These are phyloP conservation scores for Vickermania ingenoplastis DNA, from an alignment of 208 protist species.

Conservation along the genomic window DNA sequence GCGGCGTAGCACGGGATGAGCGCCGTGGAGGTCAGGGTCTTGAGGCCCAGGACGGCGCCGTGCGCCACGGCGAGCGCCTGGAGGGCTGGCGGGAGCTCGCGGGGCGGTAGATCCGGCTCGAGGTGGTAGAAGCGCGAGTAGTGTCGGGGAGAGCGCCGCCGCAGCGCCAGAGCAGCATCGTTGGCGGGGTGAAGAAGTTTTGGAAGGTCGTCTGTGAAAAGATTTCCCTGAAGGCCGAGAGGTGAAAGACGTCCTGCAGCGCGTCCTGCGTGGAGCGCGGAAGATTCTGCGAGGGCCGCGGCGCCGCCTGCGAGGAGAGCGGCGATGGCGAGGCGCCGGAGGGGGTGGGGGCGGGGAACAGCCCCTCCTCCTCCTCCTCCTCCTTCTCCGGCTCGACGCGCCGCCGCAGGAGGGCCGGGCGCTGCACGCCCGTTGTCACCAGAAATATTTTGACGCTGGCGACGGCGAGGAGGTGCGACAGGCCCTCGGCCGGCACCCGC, in stretches of 20 bases:
- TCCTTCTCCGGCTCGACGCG: constrained; percentile 8
- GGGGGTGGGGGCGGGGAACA: constrained; percentile 11
- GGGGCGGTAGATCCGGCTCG: not conserved
- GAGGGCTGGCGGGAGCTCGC: not conserved
- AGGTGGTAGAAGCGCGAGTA: constrained; percentile 1
- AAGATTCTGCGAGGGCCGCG: constrained; percentile 5
- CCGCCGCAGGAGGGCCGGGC: not conserved
- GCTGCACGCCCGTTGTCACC: not conserved
- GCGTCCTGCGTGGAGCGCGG: not conserved
- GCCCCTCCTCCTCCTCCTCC: constrained; percentile 28
- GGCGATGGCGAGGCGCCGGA: constrained; percentile 1
- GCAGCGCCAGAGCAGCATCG: constrained; percentile 13
- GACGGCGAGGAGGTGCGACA: not conserved
- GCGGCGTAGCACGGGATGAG: constrained; percentile 58
- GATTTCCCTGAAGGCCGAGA: not conserved
- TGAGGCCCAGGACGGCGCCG: constrained; percentile 54
- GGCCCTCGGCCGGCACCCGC: not conserved
- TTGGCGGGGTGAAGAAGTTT: constrained; percentile 5
- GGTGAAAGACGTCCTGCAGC: constrained; percentile 2
- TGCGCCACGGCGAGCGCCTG: not conserved
- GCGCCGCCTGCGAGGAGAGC: not conserved
- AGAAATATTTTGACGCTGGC: not conserved
- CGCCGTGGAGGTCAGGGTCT: constrained; percentile 47
- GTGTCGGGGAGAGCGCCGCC: constrained; percentile 3
- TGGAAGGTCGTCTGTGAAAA: constrained; percentile 4